A percentile compares a stretch with the other conserved stretches of the same genome.
These are phyloP conservation scores for Epichloe sibirici DNA, from an alignment of 2,329 filamentous ascomycete species.

Conservation along the genomic window DNA sequence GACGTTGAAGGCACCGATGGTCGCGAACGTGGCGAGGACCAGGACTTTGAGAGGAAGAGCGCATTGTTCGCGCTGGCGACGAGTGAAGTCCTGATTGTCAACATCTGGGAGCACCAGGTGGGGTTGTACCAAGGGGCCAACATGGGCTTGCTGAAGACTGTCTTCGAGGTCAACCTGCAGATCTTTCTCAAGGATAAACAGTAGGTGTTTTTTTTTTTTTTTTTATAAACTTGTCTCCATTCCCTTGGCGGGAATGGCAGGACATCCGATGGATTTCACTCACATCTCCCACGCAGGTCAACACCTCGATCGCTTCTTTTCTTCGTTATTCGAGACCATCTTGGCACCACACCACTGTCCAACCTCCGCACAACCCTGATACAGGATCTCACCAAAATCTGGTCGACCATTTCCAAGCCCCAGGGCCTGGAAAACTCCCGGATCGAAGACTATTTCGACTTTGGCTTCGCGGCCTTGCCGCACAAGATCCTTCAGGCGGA, in stretches of 20 bases:
- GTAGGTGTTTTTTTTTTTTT: slow-evolving; percentile 38
- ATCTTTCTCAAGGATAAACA: slow-evolving; percentile 92
- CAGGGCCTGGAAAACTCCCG: slow-evolving; percentile 73
- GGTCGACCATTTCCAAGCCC: slow-evolving; percentile 87
- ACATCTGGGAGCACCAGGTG: slow-evolving; percentile 99
- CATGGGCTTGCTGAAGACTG: slow-evolving; percentile 96
- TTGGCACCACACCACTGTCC: slow-evolving; percentile 78
- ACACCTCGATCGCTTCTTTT: slow-evolving; percentile 86
- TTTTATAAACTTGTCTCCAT: not conserved
- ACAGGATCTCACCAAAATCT: slow-evolving; percentile 84
- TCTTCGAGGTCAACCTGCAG: slow-evolving; percentile 97
- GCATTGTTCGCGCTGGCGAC: slow-evolving; percentile 94
- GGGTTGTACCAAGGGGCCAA: slow-evolving; percentile 96
- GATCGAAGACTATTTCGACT: slow-evolving; percentile 98
- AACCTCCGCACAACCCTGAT: slow-evolving; percentile 86
- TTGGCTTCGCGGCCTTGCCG: slow-evolving; percentile 87
- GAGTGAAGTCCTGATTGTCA: slow-evolving; percentile 94
- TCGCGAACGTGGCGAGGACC: slow-evolving; percentile 89
- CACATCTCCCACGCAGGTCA: slow-evolving; percentile 39
- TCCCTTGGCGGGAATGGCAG: not conserved
- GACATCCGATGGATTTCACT: slow-evolving; percentile 3
- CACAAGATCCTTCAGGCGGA: slow-evolving; percentile 96
- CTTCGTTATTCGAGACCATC: slow-evolving; percentile 96
- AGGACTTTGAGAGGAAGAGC: slow-evolving; percentile 98
- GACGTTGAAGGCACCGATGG: slow-evolving; percentile 97